Percentiles rank a stretch among this genome's conserved stretches.
Evolutionary conservation across 495 filamentous ascomycete genomes (phyloP).

Genomic region (Xylaria flabelliformis): DNA sequence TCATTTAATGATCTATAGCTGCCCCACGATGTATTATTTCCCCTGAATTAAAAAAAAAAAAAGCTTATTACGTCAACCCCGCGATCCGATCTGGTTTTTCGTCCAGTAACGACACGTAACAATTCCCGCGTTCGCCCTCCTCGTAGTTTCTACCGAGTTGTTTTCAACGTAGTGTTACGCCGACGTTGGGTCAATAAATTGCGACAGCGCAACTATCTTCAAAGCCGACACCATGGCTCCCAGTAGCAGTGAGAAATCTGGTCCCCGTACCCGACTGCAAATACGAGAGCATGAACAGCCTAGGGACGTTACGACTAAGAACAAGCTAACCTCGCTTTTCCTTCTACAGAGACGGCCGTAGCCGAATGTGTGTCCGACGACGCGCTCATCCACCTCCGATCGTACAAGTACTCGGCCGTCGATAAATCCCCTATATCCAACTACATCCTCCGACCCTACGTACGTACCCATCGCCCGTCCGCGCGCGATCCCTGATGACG

Average conservation of each 20-base stretch:
- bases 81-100: slow-evolving; percentile 18
- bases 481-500: slow-evolving; percentile 17
- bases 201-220: slow-evolving; percentile 16
- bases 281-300: background rate
- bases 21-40: slow-evolving; percentile 24
- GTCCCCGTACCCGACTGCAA: background rate
- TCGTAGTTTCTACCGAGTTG: background rate
- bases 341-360: slow-evolving; percentile 51
- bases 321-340: slow-evolving; percentile 11
- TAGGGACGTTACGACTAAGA: background rate
- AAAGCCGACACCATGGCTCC: slow-evolving; percentile 45
- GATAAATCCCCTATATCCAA: slow-evolving; percentile 95
- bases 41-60: slow-evolving; percentile 21
- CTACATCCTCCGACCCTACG: slow-evolving; percentile 93
- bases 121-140: background rate
- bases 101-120: slow-evolving; percentile 19
- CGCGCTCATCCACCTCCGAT: slow-evolving; percentile 80
- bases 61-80: slow-evolving; percentile 6
- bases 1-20: slow-evolving; percentile 9
- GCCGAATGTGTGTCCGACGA: slow-evolving; percentile 66
- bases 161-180: background rate
- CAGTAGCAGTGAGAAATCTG: slow-evolving; percentile 47
- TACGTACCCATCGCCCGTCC: slow-evolving; percentile 54
- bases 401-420: slow-evolving; percentile 95
- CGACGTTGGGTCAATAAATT: background rate